Evolutionary conservation across 768 basidiomycete genomes (phyloP).

Genomic region (Daedaleopsis nitida): DNA sequence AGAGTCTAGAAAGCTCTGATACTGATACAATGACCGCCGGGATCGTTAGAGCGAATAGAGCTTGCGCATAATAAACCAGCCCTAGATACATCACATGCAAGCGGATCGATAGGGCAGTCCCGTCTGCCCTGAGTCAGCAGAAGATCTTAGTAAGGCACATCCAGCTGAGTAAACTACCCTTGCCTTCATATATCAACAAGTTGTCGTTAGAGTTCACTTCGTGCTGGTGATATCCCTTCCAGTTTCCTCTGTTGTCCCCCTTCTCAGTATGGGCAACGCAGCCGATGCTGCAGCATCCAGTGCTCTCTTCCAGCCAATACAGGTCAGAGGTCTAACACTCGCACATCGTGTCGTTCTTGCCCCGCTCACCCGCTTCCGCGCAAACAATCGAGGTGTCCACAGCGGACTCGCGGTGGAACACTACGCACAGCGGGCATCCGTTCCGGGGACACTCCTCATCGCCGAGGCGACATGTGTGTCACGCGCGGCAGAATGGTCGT

Average conservation of each 20-base stretch:
- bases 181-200: no score
- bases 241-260: no score
- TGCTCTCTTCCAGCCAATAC: constrained; percentile 47
- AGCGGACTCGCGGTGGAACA: constrained; percentile 41
- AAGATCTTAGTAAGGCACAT: no score
- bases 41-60: no score
- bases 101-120: no score
- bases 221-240: no score
- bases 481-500: constrained; percentile 45
- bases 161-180: no score
- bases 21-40: neutral
- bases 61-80: no score
- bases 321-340: constrained; percentile 42
- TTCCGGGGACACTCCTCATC: constrained; percentile 53
- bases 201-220: no score
- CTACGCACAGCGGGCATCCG: constrained; percentile 46
- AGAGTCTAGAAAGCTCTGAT: neutral
- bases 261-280: neutral
- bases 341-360: constrained; percentile 53
- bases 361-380: constrained; percentile 49
- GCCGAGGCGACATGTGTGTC: constrained; percentile 58
- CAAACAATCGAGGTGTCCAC: constrained; percentile 36
- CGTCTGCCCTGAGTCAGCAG: no score
- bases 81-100: no score
- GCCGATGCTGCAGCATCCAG: neutral